Percentiles rank a stretch among this genome's conserved stretches.
These are phyloP conservation scores for Leccinum insolens DNA, from an alignment of 1,284 basidiomycete genomes.

Conservation along the genomic window DNA sequence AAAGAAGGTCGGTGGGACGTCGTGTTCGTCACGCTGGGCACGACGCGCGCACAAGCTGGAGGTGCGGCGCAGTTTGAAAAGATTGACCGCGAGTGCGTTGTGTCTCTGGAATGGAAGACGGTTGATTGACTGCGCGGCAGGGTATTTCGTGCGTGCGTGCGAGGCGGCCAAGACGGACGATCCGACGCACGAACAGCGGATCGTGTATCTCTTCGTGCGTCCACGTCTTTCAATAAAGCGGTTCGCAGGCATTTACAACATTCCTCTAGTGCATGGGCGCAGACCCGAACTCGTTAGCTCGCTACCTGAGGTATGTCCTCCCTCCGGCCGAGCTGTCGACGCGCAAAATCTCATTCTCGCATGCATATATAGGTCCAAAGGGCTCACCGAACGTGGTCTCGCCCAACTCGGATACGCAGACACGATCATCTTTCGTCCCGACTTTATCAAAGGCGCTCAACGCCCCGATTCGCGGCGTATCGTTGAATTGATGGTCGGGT, in stretches of 20 bases:
- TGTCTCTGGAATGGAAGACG: not conserved
- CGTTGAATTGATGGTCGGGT: constrained; percentile 47
- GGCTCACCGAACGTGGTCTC: constrained; percentile 70
- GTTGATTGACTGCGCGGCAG: constrained; percentile 23
- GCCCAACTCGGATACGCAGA: constrained; percentile 68
- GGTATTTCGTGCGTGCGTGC: constrained; percentile 75
- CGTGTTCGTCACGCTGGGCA: constrained; percentile 67
- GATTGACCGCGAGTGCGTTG: constrained; percentile 71
- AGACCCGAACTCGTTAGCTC: constrained; percentile 48
- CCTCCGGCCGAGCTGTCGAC: not conserved
- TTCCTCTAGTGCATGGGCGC: constrained; percentile 48
- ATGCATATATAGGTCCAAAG: constrained; percentile 59
- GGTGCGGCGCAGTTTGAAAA: constrained; percentile 67
- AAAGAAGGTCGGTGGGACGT: constrained; percentile 65
- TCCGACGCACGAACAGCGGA: constrained; percentile 47
- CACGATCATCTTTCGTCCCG: constrained; percentile 72
- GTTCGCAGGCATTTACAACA: not conserved
- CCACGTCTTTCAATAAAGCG: constrained; percentile 24
- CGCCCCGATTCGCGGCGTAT: constrained; percentile 42
- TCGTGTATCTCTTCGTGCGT: constrained; percentile 71
- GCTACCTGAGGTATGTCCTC: constrained; percentile 49
- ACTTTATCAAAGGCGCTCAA: constrained; percentile 46
- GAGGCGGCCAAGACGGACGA: constrained; percentile 57
- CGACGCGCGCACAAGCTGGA: constrained; percentile 60
- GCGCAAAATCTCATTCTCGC: not conserved